Evolutionary conservation across 1,284 basidiomycete species (phyloP).

Genomic region (Coniferiporia weirii): DNA sequence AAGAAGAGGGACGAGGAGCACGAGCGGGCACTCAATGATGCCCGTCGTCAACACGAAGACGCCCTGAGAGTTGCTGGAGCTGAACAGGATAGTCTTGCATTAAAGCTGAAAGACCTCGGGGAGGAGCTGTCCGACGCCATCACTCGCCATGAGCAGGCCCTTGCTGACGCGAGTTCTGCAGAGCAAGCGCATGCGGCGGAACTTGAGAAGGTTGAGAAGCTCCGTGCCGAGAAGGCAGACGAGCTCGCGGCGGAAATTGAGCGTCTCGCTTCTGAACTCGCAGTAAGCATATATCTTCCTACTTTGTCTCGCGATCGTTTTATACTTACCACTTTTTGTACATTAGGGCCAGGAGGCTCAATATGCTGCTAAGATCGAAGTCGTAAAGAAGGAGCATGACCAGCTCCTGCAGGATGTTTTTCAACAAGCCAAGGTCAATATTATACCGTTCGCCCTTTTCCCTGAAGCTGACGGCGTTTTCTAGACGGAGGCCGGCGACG

Average conservation of each 20-base stretch:
- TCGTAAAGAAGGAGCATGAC: slow-evolving; percentile 63
- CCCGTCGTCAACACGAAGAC: slow-evolving; percentile 40
- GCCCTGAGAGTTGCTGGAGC: slow-evolving; percentile 40
- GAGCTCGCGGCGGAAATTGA: slow-evolving; percentile 57
- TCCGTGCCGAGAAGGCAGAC: slow-evolving; percentile 42
- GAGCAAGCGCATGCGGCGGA: slow-evolving; percentile 42
- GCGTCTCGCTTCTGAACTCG: slow-evolving; percentile 53
- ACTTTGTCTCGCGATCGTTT: neutral
- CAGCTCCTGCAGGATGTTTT: slow-evolving; percentile 62
- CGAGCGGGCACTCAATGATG: slow-evolving; percentile 35
- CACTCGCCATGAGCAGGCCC: slow-evolving; percentile 43
- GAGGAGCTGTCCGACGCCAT: slow-evolving; percentile 41
- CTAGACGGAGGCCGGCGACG: slow-evolving; percentile 61
- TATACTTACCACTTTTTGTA: neutral
- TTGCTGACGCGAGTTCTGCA: slow-evolving; percentile 38
- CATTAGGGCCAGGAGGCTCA: slow-evolving; percentile 62
- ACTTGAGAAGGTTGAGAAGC: slow-evolving; percentile 46
- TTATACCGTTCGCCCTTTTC: slow-evolving; percentile 10
- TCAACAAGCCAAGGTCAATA: slow-evolving; percentile 65
- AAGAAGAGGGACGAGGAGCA: slow-evolving; percentile 46
- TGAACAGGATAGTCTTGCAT: slow-evolving; percentile 41
- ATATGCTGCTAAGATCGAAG: slow-evolving; percentile 61
- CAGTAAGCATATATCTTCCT: slow-evolving; percentile 36
- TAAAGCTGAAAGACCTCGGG: slow-evolving; percentile 43
- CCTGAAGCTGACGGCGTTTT: slow-evolving; percentile 10